These are phyloP conservation scores for Astraeus odoratus DNA, from an alignment of 768 basidiomycete species.

Conservation along the genomic window DNA sequence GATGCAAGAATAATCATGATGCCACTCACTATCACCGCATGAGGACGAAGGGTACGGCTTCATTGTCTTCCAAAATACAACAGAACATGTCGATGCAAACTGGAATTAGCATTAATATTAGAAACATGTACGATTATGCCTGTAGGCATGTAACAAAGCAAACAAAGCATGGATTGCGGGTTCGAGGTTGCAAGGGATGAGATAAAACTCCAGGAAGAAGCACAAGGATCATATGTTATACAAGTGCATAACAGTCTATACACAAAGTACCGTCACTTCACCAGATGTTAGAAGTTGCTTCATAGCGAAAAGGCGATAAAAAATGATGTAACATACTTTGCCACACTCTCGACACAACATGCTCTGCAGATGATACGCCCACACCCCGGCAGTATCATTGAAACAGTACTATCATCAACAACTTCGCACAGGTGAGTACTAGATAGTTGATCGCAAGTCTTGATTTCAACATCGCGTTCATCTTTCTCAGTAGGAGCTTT, in stretches of 20 bases:
- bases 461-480: slow-evolving; percentile 8
- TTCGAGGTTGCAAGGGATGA: background rate
- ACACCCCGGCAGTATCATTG: slow-evolving; percentile 24
- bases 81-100: background rate
- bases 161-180: background rate
- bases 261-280: slow-evolving; percentile 26
- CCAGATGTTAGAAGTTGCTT: slow-evolving; percentile 5
- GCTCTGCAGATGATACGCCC: slow-evolving; percentile 29
- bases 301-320: background rate
- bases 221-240: slow-evolving; percentile 10
- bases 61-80: too few relatives aligned
- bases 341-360: slow-evolving; percentile 30
- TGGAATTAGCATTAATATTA: background rate
- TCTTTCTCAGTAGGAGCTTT: slow-evolving; percentile 21
- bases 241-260: slow-evolving; percentile 24
- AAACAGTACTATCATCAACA: slow-evolving; percentile 5
- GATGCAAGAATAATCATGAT: too few relatives aligned
- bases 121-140: background rate
- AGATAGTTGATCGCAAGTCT: slow-evolving; percentile 2
- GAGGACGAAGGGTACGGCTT: too few relatives aligned
- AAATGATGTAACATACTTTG: slow-evolving; percentile 22
- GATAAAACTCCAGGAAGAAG: too few relatives aligned
- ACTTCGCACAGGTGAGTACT: slow-evolving; percentile 1
- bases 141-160: too few relatives aligned
- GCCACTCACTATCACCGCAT: too few relatives aligned